A percentile compares a stretch with the other conserved stretches of the same genome.
Conservation (phyloP, 805 yeast species). For the Jamesozyma lodderae region DNA sequence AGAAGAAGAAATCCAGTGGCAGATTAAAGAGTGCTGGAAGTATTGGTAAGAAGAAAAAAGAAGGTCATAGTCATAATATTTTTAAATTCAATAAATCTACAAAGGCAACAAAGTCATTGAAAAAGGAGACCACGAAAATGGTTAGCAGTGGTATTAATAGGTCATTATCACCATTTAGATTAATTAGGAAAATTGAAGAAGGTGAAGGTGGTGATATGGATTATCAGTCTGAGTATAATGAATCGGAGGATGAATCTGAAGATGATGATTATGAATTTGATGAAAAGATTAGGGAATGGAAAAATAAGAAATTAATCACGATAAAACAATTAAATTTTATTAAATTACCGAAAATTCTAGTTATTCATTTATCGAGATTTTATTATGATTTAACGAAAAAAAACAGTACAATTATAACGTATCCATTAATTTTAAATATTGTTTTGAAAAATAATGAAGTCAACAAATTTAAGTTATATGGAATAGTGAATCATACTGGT, state of each 20-base stretch:
- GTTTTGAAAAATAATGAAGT: conserved; percentile 30
- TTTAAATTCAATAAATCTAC: conserved; percentile 2
- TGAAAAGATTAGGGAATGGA: conserved; percentile 8
- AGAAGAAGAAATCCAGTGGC: background rate
- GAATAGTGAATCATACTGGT: conserved; percentile 65
- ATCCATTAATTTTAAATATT: conserved; percentile 47
- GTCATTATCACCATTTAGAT: conserved; percentile 28
- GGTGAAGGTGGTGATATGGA: background rate
- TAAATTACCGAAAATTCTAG: conserved; percentile 66
- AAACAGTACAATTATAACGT: conserved; percentile 41
- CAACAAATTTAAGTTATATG: conserved; percentile 44
- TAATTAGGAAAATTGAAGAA: conserved; percentile 3
- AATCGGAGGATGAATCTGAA: conserved; percentile 3
- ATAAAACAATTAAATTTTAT: conserved; percentile 68
- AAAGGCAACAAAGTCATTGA: background rate
- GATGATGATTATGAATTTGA: conserved; percentile 4
- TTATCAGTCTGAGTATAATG: background rate
- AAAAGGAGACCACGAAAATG: conserved; percentile 5
- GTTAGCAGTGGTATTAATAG: too few species aligned
- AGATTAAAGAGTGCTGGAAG: background rate
- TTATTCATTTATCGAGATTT: conserved; percentile 82
- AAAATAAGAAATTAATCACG: conserved; percentile 32
- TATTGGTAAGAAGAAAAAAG: background rate
- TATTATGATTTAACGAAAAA: conserved; percentile 46
- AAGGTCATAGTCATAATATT: background rate